These are phyloP conservation scores for Trichosporon asahii DNA, from an alignment of 1,284 basidiomycete genomes.

Conservation along the genomic window DNA sequence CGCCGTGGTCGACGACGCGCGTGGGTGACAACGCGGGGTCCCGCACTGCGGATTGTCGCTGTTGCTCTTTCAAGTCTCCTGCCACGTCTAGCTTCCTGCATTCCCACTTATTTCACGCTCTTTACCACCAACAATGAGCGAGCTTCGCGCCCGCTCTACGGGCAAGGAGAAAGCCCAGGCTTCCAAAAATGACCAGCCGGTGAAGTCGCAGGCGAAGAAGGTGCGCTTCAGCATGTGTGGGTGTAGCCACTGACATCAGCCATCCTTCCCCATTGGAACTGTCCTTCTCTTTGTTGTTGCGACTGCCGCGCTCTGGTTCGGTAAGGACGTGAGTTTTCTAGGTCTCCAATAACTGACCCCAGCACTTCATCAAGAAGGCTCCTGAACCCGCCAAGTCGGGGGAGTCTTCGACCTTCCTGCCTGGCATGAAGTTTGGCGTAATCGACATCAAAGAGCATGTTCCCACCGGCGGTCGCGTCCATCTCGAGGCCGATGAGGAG, in stretches of 20 bases:
- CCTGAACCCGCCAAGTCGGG: not conserved
- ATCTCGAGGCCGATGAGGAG: conserved; percentile 57
- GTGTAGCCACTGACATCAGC: not conserved
- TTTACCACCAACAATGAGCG: not conserved
- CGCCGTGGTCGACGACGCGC: not conserved
- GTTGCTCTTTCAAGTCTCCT: not conserved
- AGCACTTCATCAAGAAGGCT: not conserved
- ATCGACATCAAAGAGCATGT: not conserved
- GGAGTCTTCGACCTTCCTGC: not conserved
- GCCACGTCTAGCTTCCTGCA: not conserved
- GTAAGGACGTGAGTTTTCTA: not conserved
- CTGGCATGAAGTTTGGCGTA: not conserved
- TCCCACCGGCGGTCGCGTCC: conserved; percentile 2
- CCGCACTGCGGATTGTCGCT: not conserved
- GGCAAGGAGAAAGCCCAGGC: not conserved
- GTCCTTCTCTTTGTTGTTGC: not conserved
- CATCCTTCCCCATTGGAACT: not conserved
- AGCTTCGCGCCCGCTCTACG: not conserved
- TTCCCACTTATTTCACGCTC: not conserved
- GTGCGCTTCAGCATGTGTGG: not conserved
- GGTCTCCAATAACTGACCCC: not conserved
- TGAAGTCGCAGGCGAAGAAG: not conserved
- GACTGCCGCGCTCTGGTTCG: not conserved
- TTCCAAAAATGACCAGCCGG: not conserved
- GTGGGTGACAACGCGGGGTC: not conserved